Percentiles rank a stretch among this genome's conserved stretches.
Conservation (phyloP, 2,329 filamentous ascomycete genomes). For the Didymella segeticola region DNA sequence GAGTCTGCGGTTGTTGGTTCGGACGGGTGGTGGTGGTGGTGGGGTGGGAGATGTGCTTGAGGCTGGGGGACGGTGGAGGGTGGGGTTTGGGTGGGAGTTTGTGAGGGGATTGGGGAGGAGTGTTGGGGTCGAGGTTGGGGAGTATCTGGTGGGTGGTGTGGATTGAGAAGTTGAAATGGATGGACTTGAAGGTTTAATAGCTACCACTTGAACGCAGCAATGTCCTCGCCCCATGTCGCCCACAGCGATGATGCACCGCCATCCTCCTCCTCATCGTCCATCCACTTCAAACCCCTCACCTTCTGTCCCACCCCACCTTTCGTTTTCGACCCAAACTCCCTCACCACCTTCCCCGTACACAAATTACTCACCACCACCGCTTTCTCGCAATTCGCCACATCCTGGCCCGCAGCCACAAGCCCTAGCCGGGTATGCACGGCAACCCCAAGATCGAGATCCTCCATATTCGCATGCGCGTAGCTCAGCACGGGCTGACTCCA, state of each 20-base stretch:
- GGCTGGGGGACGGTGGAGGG: slow-evolving; percentile 74
- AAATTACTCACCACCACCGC: slow-evolving; percentile 42
- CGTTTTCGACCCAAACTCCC: slow-evolving; percentile 24
- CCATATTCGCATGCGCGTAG: slow-evolving; percentile 36
- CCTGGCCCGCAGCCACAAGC: slow-evolving; percentile 43
- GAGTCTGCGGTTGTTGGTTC: slow-evolving; percentile 71
- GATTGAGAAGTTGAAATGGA: slow-evolving; percentile 20
- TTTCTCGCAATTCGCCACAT: slow-evolving; percentile 16
- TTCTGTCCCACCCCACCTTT: background rate
- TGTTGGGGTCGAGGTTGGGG: slow-evolving; percentile 78
- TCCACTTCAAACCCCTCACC: slow-evolving; percentile 38
- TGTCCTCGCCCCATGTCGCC: slow-evolving; percentile 28
- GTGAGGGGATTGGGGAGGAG: slow-evolving; percentile 73
- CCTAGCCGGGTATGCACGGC: slow-evolving; percentile 40
- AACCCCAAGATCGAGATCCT: slow-evolving; percentile 36
- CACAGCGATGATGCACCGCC: slow-evolving; percentile 38
- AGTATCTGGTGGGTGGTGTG: slow-evolving; percentile 58
- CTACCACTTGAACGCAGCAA: slow-evolving; percentile 30
- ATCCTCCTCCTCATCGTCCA: slow-evolving; percentile 30
- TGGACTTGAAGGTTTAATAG: background rate
- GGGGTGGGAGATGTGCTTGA: slow-evolving; percentile 69
- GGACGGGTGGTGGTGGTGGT: slow-evolving; percentile 66
- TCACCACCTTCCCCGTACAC: slow-evolving; percentile 38
- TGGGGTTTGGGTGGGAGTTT: slow-evolving; percentile 81
- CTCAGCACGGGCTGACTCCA: slow-evolving; percentile 38